Percentiles rank a stretch among this genome's conserved stretches.
These are phyloP conservation scores for Centella asiatica DNA, from an alignment of 129 eudicot species.

Conservation along the genomic window DNA sequence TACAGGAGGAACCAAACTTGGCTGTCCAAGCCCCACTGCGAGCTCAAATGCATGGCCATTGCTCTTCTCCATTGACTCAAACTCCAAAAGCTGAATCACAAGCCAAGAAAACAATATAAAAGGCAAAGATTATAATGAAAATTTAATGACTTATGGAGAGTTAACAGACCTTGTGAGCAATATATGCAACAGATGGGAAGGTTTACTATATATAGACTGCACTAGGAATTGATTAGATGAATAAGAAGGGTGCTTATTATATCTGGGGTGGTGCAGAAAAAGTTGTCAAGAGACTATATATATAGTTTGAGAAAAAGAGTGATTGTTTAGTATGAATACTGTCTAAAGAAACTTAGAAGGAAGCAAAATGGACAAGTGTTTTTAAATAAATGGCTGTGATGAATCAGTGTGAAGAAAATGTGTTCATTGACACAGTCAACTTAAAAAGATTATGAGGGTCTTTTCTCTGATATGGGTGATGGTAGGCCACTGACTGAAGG, in stretches of 20 bases:
- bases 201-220: no score
- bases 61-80: not conserved
- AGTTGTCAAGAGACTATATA: not conserved
- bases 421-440: not conserved
- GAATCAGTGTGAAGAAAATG: no score
- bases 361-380: not conserved
- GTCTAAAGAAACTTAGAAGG: not conserved
- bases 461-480: slow-evolving; percentile 5
- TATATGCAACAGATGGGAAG: not conserved
- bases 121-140: not conserved
- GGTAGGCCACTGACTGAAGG: slow-evolving; percentile 17
- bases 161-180: not conserved
- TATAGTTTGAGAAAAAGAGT: not conserved
- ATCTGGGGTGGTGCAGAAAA: not conserved
- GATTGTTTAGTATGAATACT: not conserved
- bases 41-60: slow-evolving; percentile 15
- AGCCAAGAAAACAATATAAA: not conserved
- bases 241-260: no score
- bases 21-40: slow-evolving; percentile 20
- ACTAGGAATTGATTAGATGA: no score
- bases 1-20: slow-evolving; percentile 18
- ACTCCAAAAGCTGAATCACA: not conserved
- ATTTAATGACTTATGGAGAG: no score
- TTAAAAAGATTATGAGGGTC: not conserved
- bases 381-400: not conserved